These are phyloP conservation scores for Hamamelis virginiana DNA, from an alignment of 164 flowering plant genomes.

Conservation along the genomic window DNA sequence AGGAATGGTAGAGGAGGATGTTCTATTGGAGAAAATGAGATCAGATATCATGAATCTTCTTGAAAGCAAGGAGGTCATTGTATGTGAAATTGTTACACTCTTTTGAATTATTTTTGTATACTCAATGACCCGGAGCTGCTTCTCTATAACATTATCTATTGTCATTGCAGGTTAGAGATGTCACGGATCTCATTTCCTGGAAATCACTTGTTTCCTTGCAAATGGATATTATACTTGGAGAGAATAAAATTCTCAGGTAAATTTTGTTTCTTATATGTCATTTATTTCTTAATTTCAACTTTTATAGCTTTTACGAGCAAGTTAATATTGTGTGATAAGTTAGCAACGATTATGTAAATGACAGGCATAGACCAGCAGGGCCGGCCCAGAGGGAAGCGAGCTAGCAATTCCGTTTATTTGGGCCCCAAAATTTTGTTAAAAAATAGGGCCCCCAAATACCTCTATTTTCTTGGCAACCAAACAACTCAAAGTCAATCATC, in stretches of 20 bases:
- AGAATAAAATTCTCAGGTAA: conserved; percentile 75
- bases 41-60: conserved; percentile 45
- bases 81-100: conserved; percentile 35
- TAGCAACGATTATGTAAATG: too few relatives aligned
- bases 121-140: not conserved
- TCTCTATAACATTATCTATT: conserved; percentile 4
- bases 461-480: too few relatives aligned
- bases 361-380: too few relatives aligned
- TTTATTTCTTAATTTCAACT: not conserved
- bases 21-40: conserved; percentile 51
- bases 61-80: conserved; percentile 56
- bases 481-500: too few relatives aligned
- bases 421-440: too few relatives aligned
- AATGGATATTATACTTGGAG: conserved; percentile 52
- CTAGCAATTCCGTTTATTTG: too few relatives aligned
- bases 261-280: conserved; percentile 18
- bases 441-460: too few relatives aligned
- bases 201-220: conserved; percentile 66
- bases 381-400: too few relatives aligned
- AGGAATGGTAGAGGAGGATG: conserved; percentile 58
- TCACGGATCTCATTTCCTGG: conserved; percentile 68
- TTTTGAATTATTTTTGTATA: not conserved
- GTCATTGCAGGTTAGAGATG: conserved; percentile 60
- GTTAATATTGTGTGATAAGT: not conserved
- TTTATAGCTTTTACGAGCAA: not conserved